Evolutionary conservation across 441 rosid genomes (phyloP).

Genomic region (Croton setiger): DNA sequence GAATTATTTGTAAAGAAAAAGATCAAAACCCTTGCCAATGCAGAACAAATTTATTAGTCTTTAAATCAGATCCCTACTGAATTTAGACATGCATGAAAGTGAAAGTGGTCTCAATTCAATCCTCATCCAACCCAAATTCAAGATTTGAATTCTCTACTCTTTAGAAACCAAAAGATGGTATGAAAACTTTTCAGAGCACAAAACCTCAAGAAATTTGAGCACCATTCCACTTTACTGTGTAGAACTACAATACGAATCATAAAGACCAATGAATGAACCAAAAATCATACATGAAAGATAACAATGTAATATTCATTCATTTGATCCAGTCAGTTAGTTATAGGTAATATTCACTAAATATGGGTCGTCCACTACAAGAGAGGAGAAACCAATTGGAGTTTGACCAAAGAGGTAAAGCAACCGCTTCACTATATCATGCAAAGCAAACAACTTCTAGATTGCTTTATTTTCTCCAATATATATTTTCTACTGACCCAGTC

Average conservation of each 20-base stretch:
- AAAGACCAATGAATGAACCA: not conserved
- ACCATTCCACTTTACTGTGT: not conserved
- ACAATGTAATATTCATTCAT: not conserved
- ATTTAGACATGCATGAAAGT: constrained; percentile 2
- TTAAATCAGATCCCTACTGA: not conserved
- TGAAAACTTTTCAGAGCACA: not conserved
- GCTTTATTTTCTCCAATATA: not conserved
- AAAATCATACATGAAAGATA: not conserved
- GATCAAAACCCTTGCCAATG: not conserved
- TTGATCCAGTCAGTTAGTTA: not conserved
- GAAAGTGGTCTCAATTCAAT: not conserved
- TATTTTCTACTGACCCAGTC: not conserved
- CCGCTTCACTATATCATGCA: not conserved
- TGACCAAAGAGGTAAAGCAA: not conserved
- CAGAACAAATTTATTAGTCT: not conserved
- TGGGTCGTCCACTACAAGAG: not conserved
- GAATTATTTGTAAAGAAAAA: not conserved
- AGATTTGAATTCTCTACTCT: constrained; percentile 4
- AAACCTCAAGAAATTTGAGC: not conserved
- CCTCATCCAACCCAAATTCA: not conserved
- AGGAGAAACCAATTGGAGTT: not conserved
- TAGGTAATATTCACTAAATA: not conserved
- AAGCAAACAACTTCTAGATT: not conserved
- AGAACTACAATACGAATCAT: not conserved
- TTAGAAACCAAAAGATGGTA: not conserved